Evolutionary conservation across 108 stramenopile genomes (phyloP), one percentile per base, ranked within the genome.

Genomic region (Seminavis robusta): DNA sequence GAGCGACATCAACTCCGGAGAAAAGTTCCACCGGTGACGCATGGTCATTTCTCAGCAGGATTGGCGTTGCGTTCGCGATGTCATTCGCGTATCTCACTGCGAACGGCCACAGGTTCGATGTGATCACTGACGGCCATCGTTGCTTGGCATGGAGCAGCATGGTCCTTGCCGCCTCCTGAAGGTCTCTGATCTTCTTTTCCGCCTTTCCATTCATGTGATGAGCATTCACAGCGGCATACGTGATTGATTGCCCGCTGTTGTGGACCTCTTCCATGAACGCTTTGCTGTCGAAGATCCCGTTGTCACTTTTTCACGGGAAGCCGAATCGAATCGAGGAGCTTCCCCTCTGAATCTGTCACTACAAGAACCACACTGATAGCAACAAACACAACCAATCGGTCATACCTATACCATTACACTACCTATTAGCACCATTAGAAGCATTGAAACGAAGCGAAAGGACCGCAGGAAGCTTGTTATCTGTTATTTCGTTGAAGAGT

Each of bases 191-290:
- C 5, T 51, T 45, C 21, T 36, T 40, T 50, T 79, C 72, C 1
- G 63, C 64, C 15, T 66, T 52, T 1, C 77, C 77, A 27, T 70
- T 79, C 44, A 69, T 68, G 17, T 37, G 47, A 41, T 79, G 77
- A 48, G 62, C 68, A n/a, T 59, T 53, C 10, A 74, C 77, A 15
- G 57, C 72, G 26, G 49, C 58, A 40, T 54, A 60, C 3, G 49
- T 39, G 15, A 65, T 20, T 23, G 33, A 51, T 32, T 65, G 63
- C 3, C 49, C 48, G 2, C 16, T 30, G 5, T 13, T 11, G 4
- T 24, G 4, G 2, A 27, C 8, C 31, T 32, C 54, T 19, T 15
- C 6, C 2, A 24, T 27, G 42, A 29, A 70, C 24, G 3, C 21
- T 24, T 52, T 39, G 19, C 40, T 38, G 1, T 34, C 45, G 33